Conservation (phyloP, 306 rosid species). For the Casuarina equisetifolia region DNA sequence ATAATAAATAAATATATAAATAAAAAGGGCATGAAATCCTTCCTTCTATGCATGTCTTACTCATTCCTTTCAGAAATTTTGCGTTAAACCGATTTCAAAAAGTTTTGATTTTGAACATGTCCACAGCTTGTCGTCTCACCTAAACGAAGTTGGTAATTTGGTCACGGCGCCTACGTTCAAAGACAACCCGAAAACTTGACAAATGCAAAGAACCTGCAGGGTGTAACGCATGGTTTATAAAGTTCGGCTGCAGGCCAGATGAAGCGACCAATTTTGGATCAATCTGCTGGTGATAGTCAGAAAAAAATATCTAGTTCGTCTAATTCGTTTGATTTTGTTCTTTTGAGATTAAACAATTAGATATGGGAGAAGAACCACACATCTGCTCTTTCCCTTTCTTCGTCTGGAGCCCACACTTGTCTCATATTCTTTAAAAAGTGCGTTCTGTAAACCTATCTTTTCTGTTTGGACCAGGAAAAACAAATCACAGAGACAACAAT, state of each 20-base stretch:
- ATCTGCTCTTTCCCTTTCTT: too few species aligned
- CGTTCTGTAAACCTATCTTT: too few species aligned
- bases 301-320: neutral
- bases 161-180: neutral
- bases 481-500: too few species aligned
- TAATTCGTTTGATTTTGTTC: neutral
- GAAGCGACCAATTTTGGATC: conserved; percentile 2
- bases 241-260: neutral
- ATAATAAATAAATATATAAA: too few species aligned
- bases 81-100: neutral
- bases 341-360: too few species aligned
- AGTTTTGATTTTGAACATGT: neutral
- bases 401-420: too few species aligned
- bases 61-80: neutral
- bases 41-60: neutral
- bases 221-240: neutral
- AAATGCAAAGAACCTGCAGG: neutral
- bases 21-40: too few species aligned
- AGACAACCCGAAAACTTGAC: neutral
- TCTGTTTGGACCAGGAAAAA: too few species aligned
- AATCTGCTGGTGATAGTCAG: neutral
- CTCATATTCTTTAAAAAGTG: too few species aligned
- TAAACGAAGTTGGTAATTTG: neutral
- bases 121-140: too few species aligned
- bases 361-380: too few species aligned